Percentiles rank a stretch among this genome's conserved stretches.
Evolutionary conservation across 2,329 filamentous ascomycete species (phyloP).

Genomic region (Alternaria rosae): DNA sequence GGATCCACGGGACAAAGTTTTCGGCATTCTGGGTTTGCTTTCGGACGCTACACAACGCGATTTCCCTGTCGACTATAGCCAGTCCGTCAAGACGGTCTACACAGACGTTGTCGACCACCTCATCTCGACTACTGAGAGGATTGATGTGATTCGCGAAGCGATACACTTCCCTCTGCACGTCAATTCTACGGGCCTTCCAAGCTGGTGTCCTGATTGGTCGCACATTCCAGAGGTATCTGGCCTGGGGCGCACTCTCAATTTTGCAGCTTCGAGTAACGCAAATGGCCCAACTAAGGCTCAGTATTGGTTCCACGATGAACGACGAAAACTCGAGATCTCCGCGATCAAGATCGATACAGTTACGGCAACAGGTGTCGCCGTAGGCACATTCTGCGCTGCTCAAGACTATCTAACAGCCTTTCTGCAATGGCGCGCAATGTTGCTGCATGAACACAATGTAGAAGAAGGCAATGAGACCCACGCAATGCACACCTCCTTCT

Average conservation of each 20-base stretch:
- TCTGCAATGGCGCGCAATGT: background rate
- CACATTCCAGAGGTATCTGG: background rate
- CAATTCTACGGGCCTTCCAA: background rate
- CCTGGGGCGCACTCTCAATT: background rate
- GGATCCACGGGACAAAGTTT: background rate
- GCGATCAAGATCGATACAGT: background rate
- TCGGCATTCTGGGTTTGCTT: background rate
- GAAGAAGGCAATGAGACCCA: background rate
- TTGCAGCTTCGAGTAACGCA: background rate
- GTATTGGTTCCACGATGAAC: background rate
- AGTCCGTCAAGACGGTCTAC: background rate
- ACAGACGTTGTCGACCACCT: background rate
- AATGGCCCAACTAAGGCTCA: background rate
- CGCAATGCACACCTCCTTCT: background rate
- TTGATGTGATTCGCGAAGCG: background rate
- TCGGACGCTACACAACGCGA: background rate
- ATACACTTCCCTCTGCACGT: background rate
- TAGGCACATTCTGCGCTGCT: background rate
- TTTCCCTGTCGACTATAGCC: background rate
- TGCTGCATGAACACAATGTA: background rate
- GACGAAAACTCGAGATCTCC: background rate
- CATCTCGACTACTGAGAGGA: background rate
- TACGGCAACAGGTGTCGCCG: background rate
- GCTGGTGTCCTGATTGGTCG: background rate
- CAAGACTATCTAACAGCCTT: background rate